Conservation (phyloP, 345 rosid species). For the Citrus sp. region DNA sequence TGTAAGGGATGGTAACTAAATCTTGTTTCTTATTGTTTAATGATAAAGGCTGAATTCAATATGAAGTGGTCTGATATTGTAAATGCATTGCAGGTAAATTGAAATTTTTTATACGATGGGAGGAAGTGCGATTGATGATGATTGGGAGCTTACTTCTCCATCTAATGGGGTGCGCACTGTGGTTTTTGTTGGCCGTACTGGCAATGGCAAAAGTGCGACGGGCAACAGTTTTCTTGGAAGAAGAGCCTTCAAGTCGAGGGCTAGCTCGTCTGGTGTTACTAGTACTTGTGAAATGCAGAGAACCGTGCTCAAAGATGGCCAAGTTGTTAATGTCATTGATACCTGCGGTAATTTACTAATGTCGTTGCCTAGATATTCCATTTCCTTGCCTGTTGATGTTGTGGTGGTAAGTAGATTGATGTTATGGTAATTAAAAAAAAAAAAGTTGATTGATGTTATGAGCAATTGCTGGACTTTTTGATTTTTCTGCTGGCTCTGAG, state of each 20-base stretch:
- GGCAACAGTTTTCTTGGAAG: slow-evolving; percentile 80
- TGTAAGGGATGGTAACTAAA: too few relatives aligned
- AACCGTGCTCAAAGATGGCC: slow-evolving; percentile 55
- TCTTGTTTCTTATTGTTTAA: too few relatives aligned
- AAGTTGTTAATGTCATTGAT: slow-evolving; percentile 72
- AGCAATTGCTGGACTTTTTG: slow-evolving; percentile 63
- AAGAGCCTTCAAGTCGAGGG: slow-evolving; percentile 65
- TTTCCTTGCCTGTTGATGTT: not conserved
- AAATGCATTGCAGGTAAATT: not conserved
- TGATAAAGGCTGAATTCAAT: too few relatives aligned
- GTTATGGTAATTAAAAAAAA: too few relatives aligned
- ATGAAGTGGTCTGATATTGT: not conserved
- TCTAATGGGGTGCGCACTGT: slow-evolving; percentile 47
- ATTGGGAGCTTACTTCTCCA: slow-evolving; percentile 70
- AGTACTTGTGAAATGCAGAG: slow-evolving; percentile 60
- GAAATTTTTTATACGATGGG: slow-evolving; percentile 48
- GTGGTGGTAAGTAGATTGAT: slow-evolving; percentile 4
- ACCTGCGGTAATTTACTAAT: slow-evolving; percentile 58
- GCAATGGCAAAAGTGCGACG: slow-evolving; percentile 91
- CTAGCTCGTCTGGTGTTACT: slow-evolving; percentile 70
- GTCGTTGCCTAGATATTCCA: not conserved
- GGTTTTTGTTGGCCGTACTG: slow-evolving; percentile 87
- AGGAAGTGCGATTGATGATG: slow-evolving; percentile 70
- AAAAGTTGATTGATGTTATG: not conserved
- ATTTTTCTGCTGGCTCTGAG: slow-evolving; percentile 54